Evolutionary conservation across 225 moss, liverwort and hornwort species (phyloP), one percentile per base, ranked within the genome.

Genomic region (Lunularia cruciata): DNA sequence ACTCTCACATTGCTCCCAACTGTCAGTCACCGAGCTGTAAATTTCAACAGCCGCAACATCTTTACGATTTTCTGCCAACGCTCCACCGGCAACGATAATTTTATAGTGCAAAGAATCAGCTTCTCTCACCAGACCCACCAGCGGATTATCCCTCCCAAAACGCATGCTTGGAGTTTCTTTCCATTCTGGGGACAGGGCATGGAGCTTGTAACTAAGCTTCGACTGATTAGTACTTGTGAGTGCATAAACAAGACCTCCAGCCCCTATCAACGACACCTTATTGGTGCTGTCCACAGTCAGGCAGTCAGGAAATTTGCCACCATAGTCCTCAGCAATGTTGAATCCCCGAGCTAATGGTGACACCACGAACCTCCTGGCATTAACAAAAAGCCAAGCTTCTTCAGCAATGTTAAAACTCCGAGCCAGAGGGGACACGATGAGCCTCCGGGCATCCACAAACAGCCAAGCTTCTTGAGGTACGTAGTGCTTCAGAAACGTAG

Each of bases 21-120:
- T 57, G 69, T 57, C 55, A 39, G 69, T 46, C 15, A 38, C 69
- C 10, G 69, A 69, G 23, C 27, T 57, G 56, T 69, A 69, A 42
- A 69, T 69, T 42, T 69, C 69, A 7, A 69, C 69, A 16, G 69
- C 69, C 8, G 55, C 69, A 31, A 42, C 37, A 55, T 69, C 55
- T 18, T 69, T 57, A 11, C 55, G 55, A 38, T 11, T 55, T 14
- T 69, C 69, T 37, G 69, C 40, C 30, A 69, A 15, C 12, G 69
- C 69, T 57, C 69, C 69, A 55, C 69, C 69, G 38, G 55, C 69
- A 38, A 69, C 69, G 18, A 69, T 69, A 11, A 69, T 69, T 15
- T 69, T 69, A 20, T 69, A 56, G 27, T 26, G 31, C 2, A 26
- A 31, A 3, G 39, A 57, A 12, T 57, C 56, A 27, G 39, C 18